phyloP scores from a whole-genome alignment of 2,329 filamentous ascomycete genomes.

The Biscogniauxia mediterranea region DNA sequence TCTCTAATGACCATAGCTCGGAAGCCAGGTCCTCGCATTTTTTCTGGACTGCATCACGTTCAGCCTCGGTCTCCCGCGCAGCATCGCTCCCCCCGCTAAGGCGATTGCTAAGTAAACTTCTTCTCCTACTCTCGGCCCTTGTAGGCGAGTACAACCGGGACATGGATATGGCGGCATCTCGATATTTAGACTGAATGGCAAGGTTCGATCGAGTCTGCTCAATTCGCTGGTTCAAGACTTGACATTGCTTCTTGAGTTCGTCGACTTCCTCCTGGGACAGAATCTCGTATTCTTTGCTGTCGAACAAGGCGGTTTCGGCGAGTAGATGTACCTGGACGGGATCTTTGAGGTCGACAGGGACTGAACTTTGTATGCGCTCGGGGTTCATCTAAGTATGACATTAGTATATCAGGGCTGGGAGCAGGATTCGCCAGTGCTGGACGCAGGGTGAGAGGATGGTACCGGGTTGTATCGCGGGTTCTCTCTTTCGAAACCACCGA shows the following conservation, averaged over 20 bases:
- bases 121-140: conserved; percentile 44
- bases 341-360: conserved; percentile 62
- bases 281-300: conserved; percentile 82
- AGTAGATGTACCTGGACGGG: conserved; percentile 85
- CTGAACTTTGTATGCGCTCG: conserved; percentile 53
- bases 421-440: background rate
- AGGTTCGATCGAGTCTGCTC: conserved; percentile 81
- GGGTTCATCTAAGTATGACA: conserved; percentile 44
- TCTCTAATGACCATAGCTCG: conserved; percentile 78
- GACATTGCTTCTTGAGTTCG: conserved; percentile 81
- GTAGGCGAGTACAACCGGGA: conserved; percentile 73
- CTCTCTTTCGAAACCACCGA: conserved; percentile 53
- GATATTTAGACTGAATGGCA: conserved; percentile 86
- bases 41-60: conserved; percentile 69
- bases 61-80: conserved; percentile 65
- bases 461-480: conserved; percentile 58
- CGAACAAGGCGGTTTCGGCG: conserved; percentile 87
- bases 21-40: conserved; percentile 83
- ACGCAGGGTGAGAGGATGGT: conserved; percentile 27
- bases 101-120: conserved; percentile 49
- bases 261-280: conserved; percentile 91
- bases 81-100: conserved; percentile 47
- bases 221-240: conserved; percentile 70
- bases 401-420: conserved; percentile 10
- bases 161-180: conserved; percentile 87